Evolutionary conservation across 2,329 filamentous ascomycete genomes (phyloP).

Genomic region (Talaromyces amestolkiae): DNA sequence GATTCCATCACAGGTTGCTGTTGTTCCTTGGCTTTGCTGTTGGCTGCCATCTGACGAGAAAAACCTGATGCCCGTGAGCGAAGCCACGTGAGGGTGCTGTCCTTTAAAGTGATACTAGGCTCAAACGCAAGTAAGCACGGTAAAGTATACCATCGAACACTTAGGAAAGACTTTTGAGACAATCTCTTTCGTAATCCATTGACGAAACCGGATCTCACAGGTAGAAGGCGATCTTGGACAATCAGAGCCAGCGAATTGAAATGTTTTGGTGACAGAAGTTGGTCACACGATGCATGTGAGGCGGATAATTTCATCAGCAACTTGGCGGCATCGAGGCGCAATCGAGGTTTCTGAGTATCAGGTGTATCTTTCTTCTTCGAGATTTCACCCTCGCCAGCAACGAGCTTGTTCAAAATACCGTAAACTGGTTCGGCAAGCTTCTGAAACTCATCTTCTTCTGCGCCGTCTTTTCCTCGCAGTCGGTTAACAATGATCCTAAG

Average conservation of each 20-base stretch:
- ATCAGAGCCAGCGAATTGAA: constrained; percentile 82
- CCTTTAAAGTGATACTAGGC: constrained; percentile 69
- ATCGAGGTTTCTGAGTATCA: constrained; percentile 70
- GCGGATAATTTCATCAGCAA: constrained; percentile 80
- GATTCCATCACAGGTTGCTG: constrained; percentile 70
- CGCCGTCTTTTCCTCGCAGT: constrained; percentile 63
- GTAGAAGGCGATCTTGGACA: constrained; percentile 70
- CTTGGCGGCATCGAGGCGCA: constrained; percentile 78
- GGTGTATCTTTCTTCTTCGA: constrained; percentile 74
- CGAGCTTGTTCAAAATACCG: constrained; percentile 72
- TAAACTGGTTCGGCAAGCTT: constrained; percentile 66
- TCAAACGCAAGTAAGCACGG: constrained; percentile 91
- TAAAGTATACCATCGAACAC: constrained; percentile 82
- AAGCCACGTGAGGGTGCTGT: constrained; percentile 81
- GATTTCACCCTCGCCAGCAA: constrained; percentile 75
- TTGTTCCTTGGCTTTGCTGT: constrained; percentile 42
- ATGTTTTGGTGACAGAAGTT: constrained; percentile 65
- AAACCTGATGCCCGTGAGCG: constrained; percentile 73
- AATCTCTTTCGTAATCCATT: constrained; percentile 75
- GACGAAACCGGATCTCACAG: constrained; percentile 76
- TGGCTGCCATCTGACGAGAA: constrained; percentile 43
- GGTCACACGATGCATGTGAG: constrained; percentile 68
- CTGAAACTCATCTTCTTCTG: constrained; percentile 44
- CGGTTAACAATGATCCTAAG: constrained; percentile 84
- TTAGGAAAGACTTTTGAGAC: constrained; percentile 62